Percentiles rank a stretch among this genome's conserved stretches.
These are phyloP conservation scores for Thuidium tamariscinum DNA, from an alignment of 225 moss, liverwort and hornwort species.

Conservation along the genomic window DNA sequence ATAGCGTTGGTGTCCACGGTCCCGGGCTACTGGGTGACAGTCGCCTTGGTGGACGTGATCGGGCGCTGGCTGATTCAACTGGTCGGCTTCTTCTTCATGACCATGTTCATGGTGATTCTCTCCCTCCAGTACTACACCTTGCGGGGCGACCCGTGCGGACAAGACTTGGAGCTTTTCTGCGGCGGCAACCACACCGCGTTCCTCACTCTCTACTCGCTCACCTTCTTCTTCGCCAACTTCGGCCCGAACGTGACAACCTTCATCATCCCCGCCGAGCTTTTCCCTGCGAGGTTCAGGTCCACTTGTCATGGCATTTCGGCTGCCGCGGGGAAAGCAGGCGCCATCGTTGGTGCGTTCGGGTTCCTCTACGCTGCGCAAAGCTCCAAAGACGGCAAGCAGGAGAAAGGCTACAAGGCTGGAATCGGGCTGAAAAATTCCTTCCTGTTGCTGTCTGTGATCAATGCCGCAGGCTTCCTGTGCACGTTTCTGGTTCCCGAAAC, in stretches of 20 bases:
- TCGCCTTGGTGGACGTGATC: conserved; percentile 13
- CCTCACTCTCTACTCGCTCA: conserved; percentile 8
- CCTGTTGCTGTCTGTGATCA: background rate
- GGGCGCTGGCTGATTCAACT: conserved; percentile 51
- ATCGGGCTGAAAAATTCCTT: conserved; percentile 1
- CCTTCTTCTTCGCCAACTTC: conserved; percentile 30
- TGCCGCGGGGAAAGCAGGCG: conserved; percentile 8
- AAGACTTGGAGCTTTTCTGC: background rate
- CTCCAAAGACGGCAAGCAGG: background rate
- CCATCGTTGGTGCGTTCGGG: conserved; percentile 10
- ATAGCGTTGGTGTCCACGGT: conserved; percentile 31
- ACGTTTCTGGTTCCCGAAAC: conserved; percentile 4
- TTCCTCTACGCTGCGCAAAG: conserved; percentile 12
- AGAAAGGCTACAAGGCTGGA: background rate
- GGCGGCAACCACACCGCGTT: conserved; percentile 15
- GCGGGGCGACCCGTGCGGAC: conserved; percentile 12
- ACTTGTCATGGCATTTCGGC: conserved; percentile 22
- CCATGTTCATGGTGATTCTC: conserved; percentile 10
- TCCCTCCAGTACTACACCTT: conserved; percentile 22
- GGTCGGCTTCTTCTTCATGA: conserved; percentile 40
- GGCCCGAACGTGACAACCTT: conserved; percentile 19
- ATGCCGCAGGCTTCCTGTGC: background rate
- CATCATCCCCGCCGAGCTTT: conserved; percentile 20
- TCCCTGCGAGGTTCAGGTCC: conserved; percentile 12
- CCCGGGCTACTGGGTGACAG: conserved; percentile 35